Evolutionary conservation across 208 protist species (phyloP), one percentile per base, ranked within the genome.

Genomic region (Leishmania braziliensis): DNA sequence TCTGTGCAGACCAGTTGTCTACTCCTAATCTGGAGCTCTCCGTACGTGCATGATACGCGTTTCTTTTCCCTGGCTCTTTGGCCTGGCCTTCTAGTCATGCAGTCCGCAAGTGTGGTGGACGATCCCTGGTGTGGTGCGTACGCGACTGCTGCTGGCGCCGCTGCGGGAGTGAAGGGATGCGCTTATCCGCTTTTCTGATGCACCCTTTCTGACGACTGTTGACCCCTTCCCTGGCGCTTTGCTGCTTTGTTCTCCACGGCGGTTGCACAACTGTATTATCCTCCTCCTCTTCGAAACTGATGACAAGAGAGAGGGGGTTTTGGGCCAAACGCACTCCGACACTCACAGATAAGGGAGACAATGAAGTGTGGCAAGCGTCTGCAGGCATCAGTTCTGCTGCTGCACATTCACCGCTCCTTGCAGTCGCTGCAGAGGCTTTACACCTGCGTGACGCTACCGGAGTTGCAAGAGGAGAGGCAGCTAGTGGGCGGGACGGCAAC

Each of bases 391-490:
- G 12, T 88, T 51, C 91, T 96, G 66, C 86, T 96, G 72, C 86
- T 88, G 51, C 82, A 94, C 80, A 89, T 96, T 60, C 87, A 94
- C 66, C 83, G 79, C 69, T 88, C 89, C 53, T 51, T 96, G 60
- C 87, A 89, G 5, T 68, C 77, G 23, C 86, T 94, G 72, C 80
- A 86, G n/a, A 89, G 82, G 6, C 83, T 94, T 23, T 94, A 93
- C 72, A 36, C 75, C 75, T n/a, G 43, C 26, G 46, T 43, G 9
- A n/a, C n/a, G 50, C 33, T 29, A n/a, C 23, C 62, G 39, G 14
- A 20, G 43, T 18, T 5, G 43, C 80, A 60, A 14, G 12, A 18
- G 4, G 23, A 9, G 62, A 33, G 5, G 5, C 23, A 72, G 43
- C 5, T 51, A 14, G 68, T 23, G 18, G 68, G 43, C 10, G 46